Conservation (phyloP, 805 yeast species). For the Candida cerambycidarum region DNA sequence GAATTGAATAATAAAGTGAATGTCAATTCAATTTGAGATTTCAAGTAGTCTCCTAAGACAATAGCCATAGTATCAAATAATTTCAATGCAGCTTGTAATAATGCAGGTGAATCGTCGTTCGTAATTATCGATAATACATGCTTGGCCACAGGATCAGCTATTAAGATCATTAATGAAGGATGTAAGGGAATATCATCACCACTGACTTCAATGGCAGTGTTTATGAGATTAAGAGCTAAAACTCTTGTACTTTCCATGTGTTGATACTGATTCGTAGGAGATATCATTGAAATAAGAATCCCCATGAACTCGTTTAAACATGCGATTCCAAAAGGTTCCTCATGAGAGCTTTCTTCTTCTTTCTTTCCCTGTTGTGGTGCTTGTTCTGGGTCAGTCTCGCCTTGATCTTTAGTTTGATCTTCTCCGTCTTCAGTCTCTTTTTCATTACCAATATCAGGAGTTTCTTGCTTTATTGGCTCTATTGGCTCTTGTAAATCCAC, state of each 20-base stretch:
- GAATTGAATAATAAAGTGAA: conserved; percentile 62
- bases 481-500: conserved; percentile 2
- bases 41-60: conserved; percentile 62
- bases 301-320: conserved; percentile 77
- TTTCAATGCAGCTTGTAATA: conserved; percentile 74
- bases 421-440: not conserved
- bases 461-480: conserved; percentile 16
- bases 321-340: conserved; percentile 64
- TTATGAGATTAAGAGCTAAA: conserved; percentile 74
- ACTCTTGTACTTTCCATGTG: conserved; percentile 86
- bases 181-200: conserved; percentile 63
- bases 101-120: conserved; percentile 64
- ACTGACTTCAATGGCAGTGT: conserved; percentile 77
- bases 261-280: conserved; percentile 79
- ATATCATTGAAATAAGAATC: conserved; percentile 72
- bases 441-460: too few species aligned
- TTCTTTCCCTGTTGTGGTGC: conserved; percentile 4
- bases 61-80: conserved; percentile 71
- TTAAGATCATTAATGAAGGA: conserved; percentile 61
- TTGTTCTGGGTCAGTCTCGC: not conserved
- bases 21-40: conserved; percentile 78
- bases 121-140: conserved; percentile 80
- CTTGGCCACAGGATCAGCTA: conserved; percentile 82
- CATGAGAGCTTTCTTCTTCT: conserved; percentile 13
- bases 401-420: not conserved